phyloP scores from a whole-genome alignment of 2,329 filamentous ascomycete species.

The Tolypocladium album region DNA sequence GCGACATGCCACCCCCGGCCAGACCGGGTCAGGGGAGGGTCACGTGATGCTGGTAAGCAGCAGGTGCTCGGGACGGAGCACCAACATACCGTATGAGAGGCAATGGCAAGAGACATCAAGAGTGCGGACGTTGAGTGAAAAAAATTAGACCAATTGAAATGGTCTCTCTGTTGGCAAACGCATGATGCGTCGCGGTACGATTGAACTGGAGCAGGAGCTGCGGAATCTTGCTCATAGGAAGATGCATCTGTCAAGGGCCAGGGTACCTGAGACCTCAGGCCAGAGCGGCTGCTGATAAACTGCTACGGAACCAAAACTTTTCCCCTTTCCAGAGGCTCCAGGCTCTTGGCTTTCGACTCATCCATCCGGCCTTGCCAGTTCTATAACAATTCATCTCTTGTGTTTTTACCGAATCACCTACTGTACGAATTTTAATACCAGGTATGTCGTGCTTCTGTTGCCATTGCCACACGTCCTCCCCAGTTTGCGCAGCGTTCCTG shows the following conservation, averaged over 20 bases:
- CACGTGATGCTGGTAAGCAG: not conserved
- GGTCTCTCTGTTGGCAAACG: not conserved
- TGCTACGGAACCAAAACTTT: slow-evolving; percentile 16
- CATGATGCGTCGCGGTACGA: not conserved
- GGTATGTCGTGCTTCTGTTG: slow-evolving; percentile 2
- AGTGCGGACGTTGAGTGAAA: no score
- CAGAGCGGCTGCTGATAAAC: slow-evolving; percentile 6
- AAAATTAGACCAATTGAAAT: not conserved
- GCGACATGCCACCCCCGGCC: not conserved
- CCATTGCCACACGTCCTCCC: not conserved
- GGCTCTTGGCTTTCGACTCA: not conserved
- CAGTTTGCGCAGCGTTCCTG: not conserved
- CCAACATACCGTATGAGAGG: not conserved
- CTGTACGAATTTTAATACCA: not conserved
- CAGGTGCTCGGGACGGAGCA: not conserved
- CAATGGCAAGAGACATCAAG: not conserved
- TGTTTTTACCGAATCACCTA: slow-evolving; percentile 1
- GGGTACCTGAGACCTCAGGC: slow-evolving; percentile 25
- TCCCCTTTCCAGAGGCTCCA: slow-evolving; percentile 7
- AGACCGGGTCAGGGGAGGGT: not conserved
- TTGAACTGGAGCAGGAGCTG: not conserved
- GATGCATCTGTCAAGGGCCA: no score
- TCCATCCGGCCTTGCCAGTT: not conserved
- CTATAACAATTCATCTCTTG: not conserved
- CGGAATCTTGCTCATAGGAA: not conserved